Evolutionary conservation across 2,329 filamentous ascomycete genomes (phyloP).

Genomic region (Colletotrichum orbiculare): DNA sequence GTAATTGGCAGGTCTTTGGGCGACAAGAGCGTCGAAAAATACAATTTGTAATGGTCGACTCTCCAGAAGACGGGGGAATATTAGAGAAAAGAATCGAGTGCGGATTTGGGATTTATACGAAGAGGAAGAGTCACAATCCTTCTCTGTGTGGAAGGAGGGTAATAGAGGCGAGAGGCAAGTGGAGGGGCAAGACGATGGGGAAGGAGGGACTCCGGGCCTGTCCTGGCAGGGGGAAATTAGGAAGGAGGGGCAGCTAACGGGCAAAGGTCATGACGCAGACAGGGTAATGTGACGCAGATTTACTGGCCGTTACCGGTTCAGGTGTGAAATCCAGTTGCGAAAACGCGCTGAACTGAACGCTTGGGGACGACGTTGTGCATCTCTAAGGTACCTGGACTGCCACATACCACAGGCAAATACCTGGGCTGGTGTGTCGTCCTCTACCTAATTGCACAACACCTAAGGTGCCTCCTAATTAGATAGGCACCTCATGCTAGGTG

Average conservation of each 20-base stretch:
- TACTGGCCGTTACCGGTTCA: constrained; percentile 13
- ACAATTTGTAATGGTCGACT: not conserved
- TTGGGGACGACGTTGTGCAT: constrained; percentile 6
- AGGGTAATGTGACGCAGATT: constrained; percentile 36
- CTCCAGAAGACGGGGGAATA: not conserved
- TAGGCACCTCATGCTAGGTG: not conserved
- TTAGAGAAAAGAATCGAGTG: not conserved
- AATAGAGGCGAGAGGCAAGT: constrained; percentile 20
- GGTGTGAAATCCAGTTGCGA: constrained; percentile 1
- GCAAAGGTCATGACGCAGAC: constrained; percentile 35
- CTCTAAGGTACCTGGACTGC: not conserved
- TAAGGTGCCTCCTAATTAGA: not conserved
- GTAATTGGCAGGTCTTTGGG: not conserved
- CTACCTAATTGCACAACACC: not conserved
- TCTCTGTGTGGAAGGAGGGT: constrained; percentile 17
- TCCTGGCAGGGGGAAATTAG: constrained; percentile 37
- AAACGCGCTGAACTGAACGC: constrained; percentile 6
- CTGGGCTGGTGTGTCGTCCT: not conserved
- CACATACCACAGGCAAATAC: not conserved
- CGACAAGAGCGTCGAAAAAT: not conserved
- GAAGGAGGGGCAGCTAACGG: constrained; percentile 37
- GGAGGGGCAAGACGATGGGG: constrained; percentile 38
- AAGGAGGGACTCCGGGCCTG: constrained; percentile 30
- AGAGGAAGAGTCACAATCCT: constrained; percentile 18
- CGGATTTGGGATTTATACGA: constrained; percentile 28